Base-by-base conservation (phyloP, 257 asterid genomes). In the Fraxinus americana region DNA sequence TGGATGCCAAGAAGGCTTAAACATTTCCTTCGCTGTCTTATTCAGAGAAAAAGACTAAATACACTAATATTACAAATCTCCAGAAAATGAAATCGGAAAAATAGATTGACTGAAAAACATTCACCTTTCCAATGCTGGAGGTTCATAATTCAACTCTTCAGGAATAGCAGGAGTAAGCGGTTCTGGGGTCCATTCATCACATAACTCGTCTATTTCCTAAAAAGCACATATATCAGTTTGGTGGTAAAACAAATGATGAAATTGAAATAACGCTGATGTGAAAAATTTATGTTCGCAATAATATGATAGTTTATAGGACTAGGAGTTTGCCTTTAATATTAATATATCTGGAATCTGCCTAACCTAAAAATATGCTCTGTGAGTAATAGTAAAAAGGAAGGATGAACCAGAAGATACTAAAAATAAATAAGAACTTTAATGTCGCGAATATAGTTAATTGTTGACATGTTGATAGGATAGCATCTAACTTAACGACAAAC, bases 131-230 rank as follows among this genome's bases (percentile, higher is more conserved):
- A 95, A 45, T 21, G 91, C 91, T 6, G 95, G 97, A 83, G 99
- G 89, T 70, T 95, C 98, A 71, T 82, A 85, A 83, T 86, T 89
- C 90, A 86, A 82, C 59, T 91, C 97, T 75, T 89, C 91, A 83
- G 88, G 78, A 70, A 91, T 85, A 63, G 87, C 29, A 38, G 97
- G 97, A 84, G 91, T 94, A 74, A 94, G 91, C 67, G 98, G 82
- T 85, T 94, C 97, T 12, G 98, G 98, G 76, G 85, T 92, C 98
- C 98, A 94, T 80, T 94, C 97, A 78, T 88, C 94, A 84, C 97
- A 94, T 70, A 95, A 82, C 82, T 95, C 99, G 81, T 95, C 99
- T 75, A 95, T 91, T 91, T 95, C 99, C 99, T 95, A 83, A 82
- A 89, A 79, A n/a, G 29, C 70, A 82, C 75, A n/a, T 68, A 4